Base-by-base conservation (phyloP, 73 alveolate genomes). In the Tetrahymena malaccensis region DNA sequence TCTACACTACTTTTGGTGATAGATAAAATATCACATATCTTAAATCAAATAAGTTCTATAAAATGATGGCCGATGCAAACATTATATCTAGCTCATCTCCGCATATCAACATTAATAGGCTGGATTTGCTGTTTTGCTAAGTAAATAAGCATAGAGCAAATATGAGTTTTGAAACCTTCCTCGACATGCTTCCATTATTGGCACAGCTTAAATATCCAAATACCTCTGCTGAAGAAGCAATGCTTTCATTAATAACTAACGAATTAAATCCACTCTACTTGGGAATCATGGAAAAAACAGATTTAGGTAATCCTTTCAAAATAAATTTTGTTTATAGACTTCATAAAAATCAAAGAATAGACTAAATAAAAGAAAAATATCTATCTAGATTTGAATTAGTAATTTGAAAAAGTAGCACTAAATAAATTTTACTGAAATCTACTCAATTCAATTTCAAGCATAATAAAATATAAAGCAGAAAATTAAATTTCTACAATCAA, bases 1-100 rank as follows among this genome's bases (percentile, higher is more conserved):
- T 94, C 38, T 94, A 94, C 57, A 84, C 93, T 15, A 34, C 93
- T 70, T 94, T 94, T 94, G 96, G 96, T 9, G 93, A 94, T 55
- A 94, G 93, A 94, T 43, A 89, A 21, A 94, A 85, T 15, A 94
- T 94, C 4, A 27, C 84, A 27, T 94, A 94, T 55, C 44, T 94
- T 35, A 94, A 94, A 21, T 94, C 96, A 38, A 94, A 93, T 40
- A 94, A 94, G 85, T 94, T 94, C 40, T 70, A 70, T 34, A 94
- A 94, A 85, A 50, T 89, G 84, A 83, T 94, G 93, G 95, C 94
- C 12, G 96, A 94, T 94, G 94, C 95, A 33, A 50, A 94, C 21
- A 31, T 35, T 27, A 85, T 55, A 17, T 94, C 93, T 37, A 85
- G 89, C 37, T 27, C 34, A 27, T 27, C 89, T 70, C 89, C 89